Conservation (phyloP, 2,329 filamentous ascomycete genomes). For the Didymosphaeria variabile region DNA sequence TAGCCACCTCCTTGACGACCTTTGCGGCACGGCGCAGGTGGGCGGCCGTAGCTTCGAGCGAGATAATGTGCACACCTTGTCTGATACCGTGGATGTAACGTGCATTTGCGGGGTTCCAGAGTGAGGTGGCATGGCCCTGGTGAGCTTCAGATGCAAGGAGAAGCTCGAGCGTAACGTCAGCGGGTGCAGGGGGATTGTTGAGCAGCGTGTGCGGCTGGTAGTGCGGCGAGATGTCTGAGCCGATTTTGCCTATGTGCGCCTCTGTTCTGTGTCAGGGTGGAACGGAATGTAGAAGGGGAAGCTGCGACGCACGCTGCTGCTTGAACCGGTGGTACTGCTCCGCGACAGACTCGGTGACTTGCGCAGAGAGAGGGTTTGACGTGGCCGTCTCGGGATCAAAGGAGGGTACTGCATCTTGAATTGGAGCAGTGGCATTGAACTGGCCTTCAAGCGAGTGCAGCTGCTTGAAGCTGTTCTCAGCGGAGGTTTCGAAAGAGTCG, state of each 20-base stretch:
- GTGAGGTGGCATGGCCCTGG: conserved; percentile 86
- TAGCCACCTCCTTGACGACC: conserved; percentile 86
- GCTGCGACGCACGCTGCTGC: conserved; percentile 46
- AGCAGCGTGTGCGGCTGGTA: conserved; percentile 75
- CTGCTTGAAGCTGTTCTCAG: conserved; percentile 41
- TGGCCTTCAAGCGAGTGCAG: conserved; percentile 46
- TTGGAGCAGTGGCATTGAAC: conserved; percentile 34
- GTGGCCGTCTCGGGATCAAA: conserved; percentile 32
- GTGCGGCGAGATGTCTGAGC: conserved; percentile 54
- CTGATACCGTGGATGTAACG: conserved; percentile 93
- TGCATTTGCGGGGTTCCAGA: conserved; percentile 95
- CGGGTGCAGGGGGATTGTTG: conserved; percentile 75
- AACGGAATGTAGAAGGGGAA: neutral
- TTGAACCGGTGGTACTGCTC: conserved; percentile 55
- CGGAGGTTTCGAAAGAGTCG: conserved; percentile 43
- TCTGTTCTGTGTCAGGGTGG: conserved; percentile 36
- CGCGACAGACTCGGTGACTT: conserved; percentile 36
- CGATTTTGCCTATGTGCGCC: conserved; percentile 48
- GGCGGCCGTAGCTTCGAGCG: conserved; percentile 85
- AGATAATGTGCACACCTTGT: conserved; percentile 91
- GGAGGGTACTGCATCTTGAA: conserved; percentile 27
- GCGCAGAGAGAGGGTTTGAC: conserved; percentile 16
- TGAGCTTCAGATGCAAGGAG: conserved; percentile 63
- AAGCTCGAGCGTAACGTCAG: conserved; percentile 88
- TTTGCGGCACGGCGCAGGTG: conserved; percentile 93